Percentiles rank a stretch among this genome's conserved stretches.
These are phyloP conservation scores for Auxenochlorella pyrenoidosa DNA, from an alignment of 139 green algal species.

Conservation along the genomic window DNA sequence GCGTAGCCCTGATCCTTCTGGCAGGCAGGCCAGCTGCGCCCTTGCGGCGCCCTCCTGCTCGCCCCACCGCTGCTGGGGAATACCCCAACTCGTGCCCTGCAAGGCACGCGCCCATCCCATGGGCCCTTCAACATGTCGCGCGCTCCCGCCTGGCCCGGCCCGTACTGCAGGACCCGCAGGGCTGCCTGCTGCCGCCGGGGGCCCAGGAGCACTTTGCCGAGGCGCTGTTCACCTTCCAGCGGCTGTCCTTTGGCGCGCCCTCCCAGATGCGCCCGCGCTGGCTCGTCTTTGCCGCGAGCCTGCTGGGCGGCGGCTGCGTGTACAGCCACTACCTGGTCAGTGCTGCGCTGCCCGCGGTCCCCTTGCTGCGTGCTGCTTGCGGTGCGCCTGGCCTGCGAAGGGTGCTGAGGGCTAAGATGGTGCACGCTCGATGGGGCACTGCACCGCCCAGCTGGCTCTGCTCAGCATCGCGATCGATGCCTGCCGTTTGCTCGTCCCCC, in stretches of 20 bases:
- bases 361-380: too few species aligned
- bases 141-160: not conserved
- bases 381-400: not conserved
- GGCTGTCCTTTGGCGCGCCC: constrained; percentile 13
- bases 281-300: constrained; percentile 15
- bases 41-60: too few species aligned
- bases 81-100: not conserved
- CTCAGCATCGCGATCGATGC: not conserved
- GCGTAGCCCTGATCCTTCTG: too few species aligned
- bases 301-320: constrained; percentile 22
- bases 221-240: not conserved
- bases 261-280: constrained; percentile 28
- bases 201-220: not conserved
- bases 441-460: too few species aligned
- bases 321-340: constrained; percentile 10
- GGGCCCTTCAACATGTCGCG: too few species aligned
- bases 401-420: too few species aligned
- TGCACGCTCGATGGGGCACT: too few species aligned
- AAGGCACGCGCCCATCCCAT: not conserved
- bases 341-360: too few species aligned
- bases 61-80: too few species aligned
- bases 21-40: too few species aligned
- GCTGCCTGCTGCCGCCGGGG: not conserved
- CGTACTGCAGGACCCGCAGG: not conserved
- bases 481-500: not conserved